phyloP scores from a whole-genome alignment of 164 flowering plant genomes.

The Vitis rupestris region DNA sequence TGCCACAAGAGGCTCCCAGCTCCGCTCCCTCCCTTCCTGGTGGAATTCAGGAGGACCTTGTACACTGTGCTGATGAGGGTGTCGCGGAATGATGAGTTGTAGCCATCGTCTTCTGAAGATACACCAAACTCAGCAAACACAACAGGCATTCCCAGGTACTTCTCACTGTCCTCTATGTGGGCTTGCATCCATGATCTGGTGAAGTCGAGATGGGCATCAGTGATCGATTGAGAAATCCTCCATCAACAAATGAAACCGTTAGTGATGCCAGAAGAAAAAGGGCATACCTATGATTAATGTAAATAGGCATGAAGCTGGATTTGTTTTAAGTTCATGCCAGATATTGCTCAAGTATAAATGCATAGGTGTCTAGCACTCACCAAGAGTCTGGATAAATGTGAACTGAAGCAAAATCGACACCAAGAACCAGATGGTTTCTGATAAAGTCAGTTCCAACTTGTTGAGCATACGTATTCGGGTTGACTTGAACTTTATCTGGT shows the following conservation, averaged over 20 bases:
- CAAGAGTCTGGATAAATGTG: conserved; percentile 87
- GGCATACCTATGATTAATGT: neutral
- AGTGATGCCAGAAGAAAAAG: neutral
- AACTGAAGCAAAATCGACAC: conserved; percentile 88
- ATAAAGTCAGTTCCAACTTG: conserved; percentile 92
- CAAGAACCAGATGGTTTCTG: conserved; percentile 71
- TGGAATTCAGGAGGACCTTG: conserved; percentile 50
- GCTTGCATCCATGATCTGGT: conserved; percentile 83
- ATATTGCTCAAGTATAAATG: neutral
- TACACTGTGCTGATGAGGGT: conserved; percentile 57
- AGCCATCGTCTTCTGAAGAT: conserved; percentile 68
- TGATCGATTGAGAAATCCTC: conserved; percentile 74
- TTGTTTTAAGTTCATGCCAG: no score
- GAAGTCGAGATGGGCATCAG: conserved; percentile 60
- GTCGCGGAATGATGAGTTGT: conserved; percentile 66
- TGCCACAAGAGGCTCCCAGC: conserved; percentile 92
- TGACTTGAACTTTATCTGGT: conserved; percentile 55
- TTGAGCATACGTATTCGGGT: conserved; percentile 71
- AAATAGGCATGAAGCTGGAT: neutral
- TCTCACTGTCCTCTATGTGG: conserved; percentile 87
- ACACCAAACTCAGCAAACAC: conserved; percentile 84
- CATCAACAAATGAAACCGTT: conserved; percentile 6
- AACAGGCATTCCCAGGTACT: conserved; percentile 80
- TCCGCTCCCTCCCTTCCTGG: conserved; percentile 79
- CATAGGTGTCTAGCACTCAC: conserved; percentile 30